Evolutionary conservation across 2,329 filamentous ascomycete species (phyloP).

Genomic region (Paecilomyces variotii): DNA sequence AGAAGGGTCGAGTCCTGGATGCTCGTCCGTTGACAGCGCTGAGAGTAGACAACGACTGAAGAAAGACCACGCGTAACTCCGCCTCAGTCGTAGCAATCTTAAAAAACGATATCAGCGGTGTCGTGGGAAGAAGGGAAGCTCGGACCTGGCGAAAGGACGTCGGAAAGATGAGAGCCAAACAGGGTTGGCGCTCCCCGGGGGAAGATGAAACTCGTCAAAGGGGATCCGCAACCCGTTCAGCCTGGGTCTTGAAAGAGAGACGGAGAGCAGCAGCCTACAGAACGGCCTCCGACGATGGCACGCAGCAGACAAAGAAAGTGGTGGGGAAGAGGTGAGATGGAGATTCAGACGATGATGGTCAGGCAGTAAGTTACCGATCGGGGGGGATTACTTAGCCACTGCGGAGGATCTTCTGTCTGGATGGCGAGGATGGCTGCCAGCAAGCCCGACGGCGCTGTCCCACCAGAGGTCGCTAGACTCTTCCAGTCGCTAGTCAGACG

Average conservation of each 20-base stretch:
- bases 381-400: background rate
- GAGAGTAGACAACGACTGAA: background rate
- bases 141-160: background rate
- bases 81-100: background rate
- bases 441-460: background rate
- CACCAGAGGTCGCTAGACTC: background rate
- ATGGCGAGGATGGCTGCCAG: background rate
- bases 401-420: background rate
- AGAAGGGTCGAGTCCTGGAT: background rate
- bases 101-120: background rate
- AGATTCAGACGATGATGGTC: background rate
- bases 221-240: background rate
- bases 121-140: background rate
- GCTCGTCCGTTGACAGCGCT: background rate
- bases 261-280: background rate
- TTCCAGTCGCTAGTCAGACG: background rate
- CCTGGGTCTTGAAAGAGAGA: background rate
- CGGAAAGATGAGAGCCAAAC: background rate
- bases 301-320: background rate
- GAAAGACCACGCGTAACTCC: background rate
- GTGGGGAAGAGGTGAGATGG: background rate
- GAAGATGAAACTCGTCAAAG: background rate
- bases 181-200: background rate
- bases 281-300: background rate
- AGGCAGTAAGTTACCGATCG: slow-evolving; percentile 1